Evolutionary conservation across 108 stramenopile genomes (phyloP).

Genomic region (Nitzschia sp.): DNA sequence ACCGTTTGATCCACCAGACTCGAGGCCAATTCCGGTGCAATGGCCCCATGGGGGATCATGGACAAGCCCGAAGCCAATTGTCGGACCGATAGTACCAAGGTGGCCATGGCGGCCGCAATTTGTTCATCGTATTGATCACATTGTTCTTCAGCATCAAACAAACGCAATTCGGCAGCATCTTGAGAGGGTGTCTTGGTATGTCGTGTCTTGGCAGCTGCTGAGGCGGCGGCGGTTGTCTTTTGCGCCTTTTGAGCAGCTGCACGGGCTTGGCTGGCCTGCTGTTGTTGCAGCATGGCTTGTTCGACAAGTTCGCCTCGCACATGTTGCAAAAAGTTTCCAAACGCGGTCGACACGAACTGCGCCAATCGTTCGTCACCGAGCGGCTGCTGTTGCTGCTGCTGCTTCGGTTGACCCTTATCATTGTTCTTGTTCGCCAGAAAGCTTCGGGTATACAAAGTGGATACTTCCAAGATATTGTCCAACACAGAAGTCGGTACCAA

Average conservation of each 20-base stretch:
- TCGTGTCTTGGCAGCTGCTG: too few species aligned
- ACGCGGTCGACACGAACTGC: conserved; percentile 61
- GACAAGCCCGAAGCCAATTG: conserved; percentile 76
- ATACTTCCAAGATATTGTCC: conserved; percentile 73
- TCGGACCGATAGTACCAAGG: conserved; percentile 63
- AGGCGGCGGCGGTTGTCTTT: neutral
- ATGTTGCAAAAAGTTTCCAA: conserved; percentile 63
- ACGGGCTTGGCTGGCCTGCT: conserved; percentile 20
- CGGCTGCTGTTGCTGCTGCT: neutral
- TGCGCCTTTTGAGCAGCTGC: conserved; percentile 12
- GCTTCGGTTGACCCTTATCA: neutral
- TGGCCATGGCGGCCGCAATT: conserved; percentile 55
- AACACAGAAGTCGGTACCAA: conserved; percentile 64
- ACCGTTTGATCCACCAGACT: conserved; percentile 71
- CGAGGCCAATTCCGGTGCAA: conserved; percentile 60
- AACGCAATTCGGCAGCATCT: neutral
- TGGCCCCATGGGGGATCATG: conserved; percentile 60
- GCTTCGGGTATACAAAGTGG: conserved; percentile 64
- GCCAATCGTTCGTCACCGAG: conserved; percentile 31
- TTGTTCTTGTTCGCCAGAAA: conserved; percentile 28
- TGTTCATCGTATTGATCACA: conserved; percentile 48
- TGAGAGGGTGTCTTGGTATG: neutral
- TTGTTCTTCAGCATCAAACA: conserved; percentile 28
- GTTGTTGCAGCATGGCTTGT: conserved; percentile 17
- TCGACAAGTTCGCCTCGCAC: conserved; percentile 56